These are phyloP conservation scores for Penicillium soppii DNA, from an alignment of 495 filamentous ascomycete species.

Conservation along the genomic window DNA sequence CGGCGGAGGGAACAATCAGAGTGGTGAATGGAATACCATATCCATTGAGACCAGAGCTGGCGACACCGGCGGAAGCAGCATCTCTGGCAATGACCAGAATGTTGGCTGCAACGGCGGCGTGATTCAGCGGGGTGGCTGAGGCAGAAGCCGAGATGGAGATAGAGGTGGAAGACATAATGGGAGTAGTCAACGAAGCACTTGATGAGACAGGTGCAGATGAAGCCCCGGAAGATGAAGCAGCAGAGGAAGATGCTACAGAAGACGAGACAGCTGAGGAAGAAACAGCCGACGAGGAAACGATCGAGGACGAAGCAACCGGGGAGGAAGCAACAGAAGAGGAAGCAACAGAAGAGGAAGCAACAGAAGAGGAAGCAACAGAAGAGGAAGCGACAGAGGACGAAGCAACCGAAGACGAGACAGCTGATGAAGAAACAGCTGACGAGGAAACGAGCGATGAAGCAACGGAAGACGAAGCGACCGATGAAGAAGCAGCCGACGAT, in stretches of 20 bases:
- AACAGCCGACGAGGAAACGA: conserved; percentile 1
- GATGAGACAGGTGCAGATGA: conserved; percentile 14
- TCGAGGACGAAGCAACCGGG: not conserved
- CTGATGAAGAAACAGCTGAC: not conserved
- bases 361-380: not conserved
- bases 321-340: not conserved
- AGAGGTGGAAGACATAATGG: conserved; percentile 29
- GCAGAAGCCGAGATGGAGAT: conserved; percentile 19
- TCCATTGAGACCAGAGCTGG: conserved; percentile 55
- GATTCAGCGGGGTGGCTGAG: conserved; percentile 19
- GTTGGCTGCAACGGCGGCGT: conserved; percentile 39
- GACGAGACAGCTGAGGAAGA: conserved; percentile 1
- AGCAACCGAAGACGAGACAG: not conserved
- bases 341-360: not conserved
- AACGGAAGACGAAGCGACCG: not conserved
- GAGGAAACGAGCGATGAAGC: not conserved
- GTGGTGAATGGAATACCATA: conserved; percentile 61
- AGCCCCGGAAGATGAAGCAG: not conserved
- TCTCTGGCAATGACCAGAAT: conserved; percentile 60
- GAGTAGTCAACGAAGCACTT: conserved; percentile 13
- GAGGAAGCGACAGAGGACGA: not conserved
- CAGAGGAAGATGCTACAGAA: not conserved
- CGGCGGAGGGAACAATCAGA: conserved; percentile 52
- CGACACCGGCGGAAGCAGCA: conserved; percentile 40
- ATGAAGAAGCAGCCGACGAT: not conserved